phyloP scores from a whole-genome alignment of 768 basidiomycete genomes.

The Rubroboletus satanas region DNA sequence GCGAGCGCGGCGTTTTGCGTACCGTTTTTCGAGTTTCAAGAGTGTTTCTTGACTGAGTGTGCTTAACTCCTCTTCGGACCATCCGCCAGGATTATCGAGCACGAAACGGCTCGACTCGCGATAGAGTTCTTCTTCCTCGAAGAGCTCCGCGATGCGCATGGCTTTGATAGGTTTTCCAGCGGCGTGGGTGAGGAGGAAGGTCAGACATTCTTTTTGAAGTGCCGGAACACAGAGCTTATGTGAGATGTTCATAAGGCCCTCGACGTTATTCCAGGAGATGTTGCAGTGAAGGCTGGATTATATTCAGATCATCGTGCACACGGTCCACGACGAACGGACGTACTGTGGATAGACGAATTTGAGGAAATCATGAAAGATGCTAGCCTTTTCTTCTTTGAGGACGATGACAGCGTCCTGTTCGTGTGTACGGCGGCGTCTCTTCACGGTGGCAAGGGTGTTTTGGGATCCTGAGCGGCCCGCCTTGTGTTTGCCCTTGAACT shows the following conservation, averaged over 20 bases:
- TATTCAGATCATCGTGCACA: constrained; percentile 1
- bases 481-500: constrained; percentile 24
- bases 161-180: constrained; percentile 92
- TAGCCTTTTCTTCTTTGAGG: constrained; percentile 86
- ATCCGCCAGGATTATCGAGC: constrained; percentile 87
- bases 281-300: constrained; percentile 73
- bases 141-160: constrained; percentile 86
- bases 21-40: constrained; percentile 87
- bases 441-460: constrained; percentile 38
- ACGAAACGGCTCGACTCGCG: constrained; percentile 90
- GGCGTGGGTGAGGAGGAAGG: constrained; percentile 87
- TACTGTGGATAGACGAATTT: constrained; percentile 94
- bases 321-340: constrained; percentile 24
- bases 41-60: constrained; percentile 80
- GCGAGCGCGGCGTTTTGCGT: background rate
- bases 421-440: constrained; percentile 40
- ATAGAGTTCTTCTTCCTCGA: constrained; percentile 86
- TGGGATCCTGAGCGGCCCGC: constrained; percentile 18
- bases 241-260: constrained; percentile 85
- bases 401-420: constrained; percentile 82
- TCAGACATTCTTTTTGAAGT: constrained; percentile 76
- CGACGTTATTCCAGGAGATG: constrained; percentile 94
- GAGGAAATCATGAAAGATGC: constrained; percentile 89
- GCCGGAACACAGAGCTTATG: constrained; percentile 84
- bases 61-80: constrained; percentile 73